phyloP scores from a whole-genome alignment of 768 basidiomycete genomes.

The Cyclocybe cylindracea region DNA sequence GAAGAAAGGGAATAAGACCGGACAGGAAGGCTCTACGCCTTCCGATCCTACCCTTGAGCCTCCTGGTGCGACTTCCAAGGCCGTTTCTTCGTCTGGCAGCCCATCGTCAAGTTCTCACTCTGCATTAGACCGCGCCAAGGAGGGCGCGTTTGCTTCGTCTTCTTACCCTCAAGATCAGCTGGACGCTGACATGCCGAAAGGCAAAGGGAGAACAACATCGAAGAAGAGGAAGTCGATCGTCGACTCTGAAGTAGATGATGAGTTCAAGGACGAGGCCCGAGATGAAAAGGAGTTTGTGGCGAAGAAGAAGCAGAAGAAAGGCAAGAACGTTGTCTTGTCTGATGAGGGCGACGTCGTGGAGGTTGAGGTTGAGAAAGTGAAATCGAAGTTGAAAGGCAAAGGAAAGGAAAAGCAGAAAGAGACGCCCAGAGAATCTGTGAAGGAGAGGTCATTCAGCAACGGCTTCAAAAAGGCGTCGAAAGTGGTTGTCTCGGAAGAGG shows the following conservation, averaged over 20 bases:
- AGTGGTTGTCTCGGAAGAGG: conserved; percentile 8
- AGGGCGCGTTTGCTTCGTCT: background rate
- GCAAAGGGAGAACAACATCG: conserved; percentile 1
- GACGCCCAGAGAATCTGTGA: background rate
- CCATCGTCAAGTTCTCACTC: too few relatives aligned
- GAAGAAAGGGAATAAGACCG: too few relatives aligned
- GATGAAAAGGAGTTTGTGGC: conserved; percentile 9
- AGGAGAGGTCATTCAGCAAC: too few relatives aligned
- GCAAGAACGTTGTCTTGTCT: conserved; percentile 27
- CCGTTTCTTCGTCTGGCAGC: too few relatives aligned
- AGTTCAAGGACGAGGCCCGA: conserved; percentile 12
- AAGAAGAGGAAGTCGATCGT: conserved; percentile 28
- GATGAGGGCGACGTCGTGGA: conserved; percentile 30
- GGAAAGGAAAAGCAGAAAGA: conserved; percentile 7
- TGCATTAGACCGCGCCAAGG: too few relatives aligned
- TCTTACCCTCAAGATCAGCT: background rate
- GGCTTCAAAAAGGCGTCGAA: conserved; percentile 10
- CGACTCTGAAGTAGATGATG: conserved; percentile 20
- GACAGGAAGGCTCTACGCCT: too few relatives aligned
- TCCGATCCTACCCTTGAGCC: too few relatives aligned
- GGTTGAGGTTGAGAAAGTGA: background rate
- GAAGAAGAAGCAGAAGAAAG: conserved; percentile 22
- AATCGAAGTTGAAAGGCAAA: conserved; percentile 11
- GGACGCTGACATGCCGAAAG: conserved; percentile 5
- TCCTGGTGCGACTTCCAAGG: too few relatives aligned